Conservation (phyloP, 371 early-diverging fungal species). For the Mortierella sp. region DNA sequence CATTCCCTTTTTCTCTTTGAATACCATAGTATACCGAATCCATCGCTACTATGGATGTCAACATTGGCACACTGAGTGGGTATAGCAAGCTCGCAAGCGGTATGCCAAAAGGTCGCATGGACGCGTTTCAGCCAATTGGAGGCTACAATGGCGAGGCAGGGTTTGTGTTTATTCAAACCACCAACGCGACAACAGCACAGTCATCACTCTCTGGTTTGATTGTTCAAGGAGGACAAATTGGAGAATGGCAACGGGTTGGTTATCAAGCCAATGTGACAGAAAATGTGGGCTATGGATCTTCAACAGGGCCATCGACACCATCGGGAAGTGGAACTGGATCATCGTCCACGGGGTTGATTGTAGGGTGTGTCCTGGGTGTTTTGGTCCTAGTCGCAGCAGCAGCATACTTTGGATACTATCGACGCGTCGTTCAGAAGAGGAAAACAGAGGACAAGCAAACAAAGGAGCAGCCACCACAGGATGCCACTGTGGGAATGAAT, state of each 20-base stretch:
- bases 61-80: neutral
- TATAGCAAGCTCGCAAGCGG: neutral
- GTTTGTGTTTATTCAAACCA: slow-evolving; percentile 2
- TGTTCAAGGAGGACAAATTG: neutral
- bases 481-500: too few species aligned
- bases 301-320: neutral
- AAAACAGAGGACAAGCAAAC: neutral
- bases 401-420: slow-evolving; percentile 5
- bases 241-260: neutral
- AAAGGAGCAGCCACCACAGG: neutral
- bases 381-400: neutral
- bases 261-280: slow-evolving; percentile 4
- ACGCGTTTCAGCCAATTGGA: slow-evolving; percentile 3
- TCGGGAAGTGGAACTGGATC: neutral
- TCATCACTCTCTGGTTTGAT: neutral
- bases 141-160: neutral
- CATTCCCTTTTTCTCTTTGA: neutral
- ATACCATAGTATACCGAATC: neutral
- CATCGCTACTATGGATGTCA: neutral
- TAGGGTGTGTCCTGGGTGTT: neutral
- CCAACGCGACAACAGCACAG: neutral
- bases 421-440: neutral
- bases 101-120: neutral
- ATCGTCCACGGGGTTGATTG: neutral
- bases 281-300: neutral